Percentiles rank a stretch among this genome's conserved stretches.
These are phyloP conservation scores for Trametes villosa DNA, from an alignment of 768 basidiomycete species.

Conservation along the genomic window DNA sequence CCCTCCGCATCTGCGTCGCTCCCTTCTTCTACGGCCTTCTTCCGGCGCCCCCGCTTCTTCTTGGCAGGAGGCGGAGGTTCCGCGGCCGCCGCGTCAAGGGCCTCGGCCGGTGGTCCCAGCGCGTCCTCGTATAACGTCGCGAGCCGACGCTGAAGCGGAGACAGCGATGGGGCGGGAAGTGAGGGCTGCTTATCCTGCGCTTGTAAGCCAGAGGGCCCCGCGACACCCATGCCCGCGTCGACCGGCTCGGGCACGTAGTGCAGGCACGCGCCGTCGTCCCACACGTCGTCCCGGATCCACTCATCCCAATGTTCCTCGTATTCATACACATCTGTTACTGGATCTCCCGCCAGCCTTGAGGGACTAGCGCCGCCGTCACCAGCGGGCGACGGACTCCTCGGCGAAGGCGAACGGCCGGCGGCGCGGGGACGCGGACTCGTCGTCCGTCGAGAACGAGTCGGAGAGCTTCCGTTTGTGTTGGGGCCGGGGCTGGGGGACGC, in stretches of 20 bases:
- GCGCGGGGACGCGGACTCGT: constrained; percentile 24
- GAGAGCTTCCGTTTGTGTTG: constrained; percentile 38
- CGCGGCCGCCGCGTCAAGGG: background rate
- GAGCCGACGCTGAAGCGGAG: background rate
- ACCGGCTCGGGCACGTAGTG: constrained; percentile 42
- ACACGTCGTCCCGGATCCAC: constrained; percentile 9
- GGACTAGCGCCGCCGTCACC: no score
- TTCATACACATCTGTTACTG: background rate
- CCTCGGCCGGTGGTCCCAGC: background rate
- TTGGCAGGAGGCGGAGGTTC: background rate
- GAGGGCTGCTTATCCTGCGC: background rate
- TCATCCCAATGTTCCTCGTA: constrained; percentile 12
- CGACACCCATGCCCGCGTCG: background rate
- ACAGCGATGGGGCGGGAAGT: background rate
- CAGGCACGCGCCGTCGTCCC: constrained; percentile 38
- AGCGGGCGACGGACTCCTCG: constrained; percentile 7
- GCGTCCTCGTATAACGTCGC: background rate
- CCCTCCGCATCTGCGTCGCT: constrained; percentile 9
- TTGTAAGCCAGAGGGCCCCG: background rate
- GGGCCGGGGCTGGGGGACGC: constrained; percentile 33
- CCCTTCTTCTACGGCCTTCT: constrained; percentile 19
- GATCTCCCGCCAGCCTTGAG: background rate
- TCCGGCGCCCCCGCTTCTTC: constrained; percentile 18
- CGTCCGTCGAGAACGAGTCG: constrained; percentile 18
- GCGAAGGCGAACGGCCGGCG: background rate